Percentiles rank a stretch among this genome's conserved stretches.
Conservation (phyloP, 2,329 filamentous ascomycete genomes). For the Colletotrichum euphorbiae region DNA sequence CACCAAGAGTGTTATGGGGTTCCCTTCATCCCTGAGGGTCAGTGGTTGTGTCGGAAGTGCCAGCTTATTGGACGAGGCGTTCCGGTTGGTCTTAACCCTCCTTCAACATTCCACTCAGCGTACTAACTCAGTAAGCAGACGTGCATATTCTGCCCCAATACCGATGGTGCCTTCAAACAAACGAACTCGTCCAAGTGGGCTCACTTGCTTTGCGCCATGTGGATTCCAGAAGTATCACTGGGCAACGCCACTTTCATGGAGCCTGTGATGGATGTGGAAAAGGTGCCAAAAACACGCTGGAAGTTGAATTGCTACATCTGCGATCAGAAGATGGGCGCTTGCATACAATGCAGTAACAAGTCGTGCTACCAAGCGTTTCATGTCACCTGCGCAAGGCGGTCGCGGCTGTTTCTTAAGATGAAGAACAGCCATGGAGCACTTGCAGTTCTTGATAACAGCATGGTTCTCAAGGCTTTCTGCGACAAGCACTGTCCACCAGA, state of each 20-base stretch:
- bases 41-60: constrained; percentile 98
- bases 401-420: constrained; percentile 93
- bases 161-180: constrained; percentile 97
- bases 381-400: constrained; percentile 91
- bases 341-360: constrained; percentile 98
- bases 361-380: constrained; percentile 97
- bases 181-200: constrained; percentile 97
- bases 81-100: constrained; percentile 66
- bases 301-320: constrained; percentile 96
- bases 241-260: constrained; percentile 99
- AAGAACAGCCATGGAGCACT: constrained; percentile 87
- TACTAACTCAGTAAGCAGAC: constrained; percentile 62
- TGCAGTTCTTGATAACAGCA: constrained; percentile 81
- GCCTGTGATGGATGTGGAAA: constrained; percentile 96
- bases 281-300: constrained; percentile 95
- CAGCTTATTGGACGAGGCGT: constrained; percentile 93
- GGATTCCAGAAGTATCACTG: constrained; percentile 96
- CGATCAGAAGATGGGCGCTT: constrained; percentile 96
- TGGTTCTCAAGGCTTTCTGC: constrained; percentile 92
- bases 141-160: constrained; percentile 98
- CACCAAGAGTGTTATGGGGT: constrained; percentile 99
- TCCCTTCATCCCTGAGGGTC: constrained; percentile 97
- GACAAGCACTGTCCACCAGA: constrained; percentile 94
- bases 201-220: constrained; percentile 95
- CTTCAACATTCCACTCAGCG: neutral